phyloP scores from a whole-genome alignment of 257 asterid species.

The Orobanche coerulescens region DNA sequence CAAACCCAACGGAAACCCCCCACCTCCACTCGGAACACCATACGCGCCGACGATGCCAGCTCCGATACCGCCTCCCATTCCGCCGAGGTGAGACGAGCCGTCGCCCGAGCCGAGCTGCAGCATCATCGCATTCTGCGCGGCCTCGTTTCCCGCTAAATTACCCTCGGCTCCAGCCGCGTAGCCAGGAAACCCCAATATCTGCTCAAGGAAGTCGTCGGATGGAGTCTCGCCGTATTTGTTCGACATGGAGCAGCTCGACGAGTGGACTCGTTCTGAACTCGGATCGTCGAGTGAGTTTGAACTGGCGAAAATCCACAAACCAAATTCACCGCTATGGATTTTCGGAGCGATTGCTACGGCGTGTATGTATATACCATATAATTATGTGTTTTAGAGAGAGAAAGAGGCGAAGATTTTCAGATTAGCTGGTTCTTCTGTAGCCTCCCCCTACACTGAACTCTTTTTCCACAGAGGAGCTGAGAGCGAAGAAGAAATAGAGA shows the following conservation, averaged over 20 bases:
- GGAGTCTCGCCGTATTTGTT: conserved; percentile 64
- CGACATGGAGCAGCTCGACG: conserved; percentile 44
- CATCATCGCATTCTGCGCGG: conserved; percentile 44
- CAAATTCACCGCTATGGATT: conserved; percentile 14
- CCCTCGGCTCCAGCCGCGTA: conserved; percentile 40
- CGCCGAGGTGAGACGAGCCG: conserved; percentile 54
- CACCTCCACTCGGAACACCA: conserved; percentile 41
- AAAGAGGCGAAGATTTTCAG: conserved; percentile 11
- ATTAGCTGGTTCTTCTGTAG: conserved; percentile 17
- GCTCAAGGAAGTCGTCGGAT: conserved; percentile 89
- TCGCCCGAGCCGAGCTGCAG: conserved; percentile 57
- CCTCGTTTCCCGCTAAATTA: conserved; percentile 45
- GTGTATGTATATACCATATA: not conserved
- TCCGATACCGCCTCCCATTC: conserved; percentile 47
- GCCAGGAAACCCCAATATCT: conserved; percentile 66
- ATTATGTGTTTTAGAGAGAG: conserved; percentile 10
- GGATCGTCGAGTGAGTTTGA: conserved; percentile 10
- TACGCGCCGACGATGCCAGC: conserved; percentile 35
- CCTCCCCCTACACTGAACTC: no score
- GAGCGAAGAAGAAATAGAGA: conserved; percentile 32
- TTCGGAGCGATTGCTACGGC: not conserved
- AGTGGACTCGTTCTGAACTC: conserved; percentile 15
- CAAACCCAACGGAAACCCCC: conserved; percentile 80
- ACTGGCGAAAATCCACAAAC: conserved; percentile 3
- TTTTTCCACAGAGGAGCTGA: conserved; percentile 22